Conservation (phyloP, 139 green algal genomes). For the Astrephomene gubernaculifera region DNA sequence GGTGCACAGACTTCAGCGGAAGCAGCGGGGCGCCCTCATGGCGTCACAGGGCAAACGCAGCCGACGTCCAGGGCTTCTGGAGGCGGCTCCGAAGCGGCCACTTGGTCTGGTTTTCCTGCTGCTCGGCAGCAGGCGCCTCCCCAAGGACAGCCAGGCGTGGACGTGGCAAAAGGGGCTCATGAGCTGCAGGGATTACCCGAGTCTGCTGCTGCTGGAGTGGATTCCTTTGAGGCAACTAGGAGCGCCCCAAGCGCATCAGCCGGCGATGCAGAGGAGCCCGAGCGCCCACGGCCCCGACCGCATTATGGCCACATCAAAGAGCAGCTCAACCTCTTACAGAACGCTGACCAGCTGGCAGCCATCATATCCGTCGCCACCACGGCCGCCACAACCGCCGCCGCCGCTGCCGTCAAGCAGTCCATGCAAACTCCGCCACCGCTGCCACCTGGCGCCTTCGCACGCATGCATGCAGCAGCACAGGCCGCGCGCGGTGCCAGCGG, state of each 20-base stretch:
- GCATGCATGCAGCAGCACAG: constrained; percentile 23
- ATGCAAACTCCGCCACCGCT: constrained; percentile 25
- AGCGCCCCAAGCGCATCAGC: neutral
- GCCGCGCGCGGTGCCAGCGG: neutral
- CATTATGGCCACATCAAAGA: constrained; percentile 29
- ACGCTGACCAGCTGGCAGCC: constrained; percentile 33
- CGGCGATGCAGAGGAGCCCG: neutral
- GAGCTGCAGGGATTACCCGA: too few species aligned
- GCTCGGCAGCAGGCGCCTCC: neutral
- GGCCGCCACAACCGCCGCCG: constrained; percentile 32
- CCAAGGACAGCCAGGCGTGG: too few species aligned
- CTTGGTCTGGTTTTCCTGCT: neutral
- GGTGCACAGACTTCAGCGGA: too few species aligned
- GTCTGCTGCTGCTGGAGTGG: too few species aligned
- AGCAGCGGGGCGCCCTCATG: neutral
- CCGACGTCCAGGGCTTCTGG: too few species aligned
- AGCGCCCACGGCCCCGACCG: neutral
- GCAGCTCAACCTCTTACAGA: constrained; percentile 29
- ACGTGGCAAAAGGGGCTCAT: neutral
- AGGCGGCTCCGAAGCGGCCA: neutral
- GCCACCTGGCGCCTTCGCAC: constrained; percentile 19
- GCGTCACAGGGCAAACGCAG: neutral
- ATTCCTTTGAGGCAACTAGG: too few species aligned
- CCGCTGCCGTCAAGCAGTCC: constrained; percentile 18
- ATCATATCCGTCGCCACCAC: constrained; percentile 44